Evolutionary conservation across 2,329 filamentous ascomycete species (phyloP).

Genomic region (Fusarium clavum): DNA sequence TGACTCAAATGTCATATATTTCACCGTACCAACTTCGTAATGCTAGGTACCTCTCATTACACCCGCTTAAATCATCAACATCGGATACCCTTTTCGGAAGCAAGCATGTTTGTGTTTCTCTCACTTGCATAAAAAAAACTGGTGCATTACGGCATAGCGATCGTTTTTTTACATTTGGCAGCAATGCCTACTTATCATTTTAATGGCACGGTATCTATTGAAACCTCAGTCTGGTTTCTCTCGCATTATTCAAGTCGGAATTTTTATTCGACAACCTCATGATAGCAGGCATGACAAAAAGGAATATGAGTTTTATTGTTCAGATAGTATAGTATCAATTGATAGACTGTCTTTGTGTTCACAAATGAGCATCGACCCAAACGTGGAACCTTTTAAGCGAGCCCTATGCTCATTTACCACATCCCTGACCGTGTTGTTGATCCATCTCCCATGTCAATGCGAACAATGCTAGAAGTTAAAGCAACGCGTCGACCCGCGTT

Average conservation of each 20-base stretch:
- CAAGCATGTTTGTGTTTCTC: constrained; percentile 33
- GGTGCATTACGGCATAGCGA: constrained; percentile 35
- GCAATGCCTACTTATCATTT: constrained; percentile 13
- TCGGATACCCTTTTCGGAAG: constrained; percentile 40
- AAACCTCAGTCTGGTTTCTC: constrained; percentile 3
- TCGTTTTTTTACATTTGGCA: constrained; percentile 31
- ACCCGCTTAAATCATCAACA: constrained; percentile 16
- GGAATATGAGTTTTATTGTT: constrained; percentile 11
- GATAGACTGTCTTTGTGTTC: constrained; percentile 15
- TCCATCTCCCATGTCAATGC: constrained; percentile 3
- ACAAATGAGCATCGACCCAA: not conserved
- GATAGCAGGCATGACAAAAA: constrained; percentile 21
- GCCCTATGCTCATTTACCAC: not conserved
- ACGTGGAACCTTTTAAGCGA: not conserved
- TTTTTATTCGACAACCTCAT: constrained; percentile 17
- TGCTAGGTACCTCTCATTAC: constrained; percentile 1
- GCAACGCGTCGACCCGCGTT: not conserved
- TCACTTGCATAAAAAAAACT: constrained; percentile 34
- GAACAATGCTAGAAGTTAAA: not conserved
- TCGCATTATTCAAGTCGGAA: constrained; percentile 1
- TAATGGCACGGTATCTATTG: constrained; percentile 11
- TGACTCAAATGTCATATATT: constrained; percentile 4
- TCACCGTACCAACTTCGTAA: constrained; percentile 11
- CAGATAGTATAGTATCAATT: constrained; percentile 28
- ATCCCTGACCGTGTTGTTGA: constrained; percentile 5